These are phyloP conservation scores for Russula ochroleuca DNA, from an alignment of 768 basidiomycete species.

Conservation along the genomic window DNA sequence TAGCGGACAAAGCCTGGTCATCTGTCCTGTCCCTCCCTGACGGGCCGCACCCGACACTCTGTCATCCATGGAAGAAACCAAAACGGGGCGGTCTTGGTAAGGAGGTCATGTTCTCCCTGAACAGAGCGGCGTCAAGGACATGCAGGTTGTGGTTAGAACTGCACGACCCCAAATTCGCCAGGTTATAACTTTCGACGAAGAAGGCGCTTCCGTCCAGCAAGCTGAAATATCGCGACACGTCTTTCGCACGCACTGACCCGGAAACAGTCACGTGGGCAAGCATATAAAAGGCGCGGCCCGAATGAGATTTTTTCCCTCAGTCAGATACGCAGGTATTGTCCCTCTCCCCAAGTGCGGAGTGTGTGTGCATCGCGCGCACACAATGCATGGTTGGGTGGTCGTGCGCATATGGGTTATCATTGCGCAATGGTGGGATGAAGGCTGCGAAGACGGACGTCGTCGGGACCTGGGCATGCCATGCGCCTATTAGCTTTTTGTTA, in stretches of 20 bases:
- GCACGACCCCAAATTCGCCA: constrained; percentile 60
- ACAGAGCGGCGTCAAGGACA: constrained; percentile 46
- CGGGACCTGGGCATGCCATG: constrained; percentile 73
- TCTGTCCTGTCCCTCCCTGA: constrained; percentile 39
- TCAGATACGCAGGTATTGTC: constrained; percentile 18
- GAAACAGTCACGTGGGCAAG: constrained; percentile 20
- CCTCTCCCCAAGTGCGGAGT: neutral
- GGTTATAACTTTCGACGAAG: constrained; percentile 66
- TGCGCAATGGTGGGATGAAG: constrained; percentile 20
- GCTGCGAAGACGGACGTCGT: constrained; percentile 47
- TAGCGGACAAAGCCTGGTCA: neutral
- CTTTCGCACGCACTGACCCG: constrained; percentile 55
- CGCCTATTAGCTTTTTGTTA: constrained; percentile 34
- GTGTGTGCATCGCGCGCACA: constrained; percentile 9
- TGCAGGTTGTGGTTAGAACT: constrained; percentile 4
- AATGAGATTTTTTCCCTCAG: neutral
- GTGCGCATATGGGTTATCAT: constrained; percentile 23
- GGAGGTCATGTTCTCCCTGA: constrained; percentile 57
- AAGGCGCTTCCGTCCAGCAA: neutral
- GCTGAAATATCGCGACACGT: neutral
- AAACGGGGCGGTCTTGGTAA: constrained; percentile 64
- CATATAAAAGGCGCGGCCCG: constrained; percentile 24
- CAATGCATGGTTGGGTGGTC: constrained; percentile 9
- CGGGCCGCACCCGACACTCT: constrained; percentile 57
- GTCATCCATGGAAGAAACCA: constrained; percentile 29